Percentiles rank a stretch among this genome's conserved stretches.
Evolutionary conservation across 148 eudicot species (phyloP).

Genomic region (Vaccinium myrtillus): DNA sequence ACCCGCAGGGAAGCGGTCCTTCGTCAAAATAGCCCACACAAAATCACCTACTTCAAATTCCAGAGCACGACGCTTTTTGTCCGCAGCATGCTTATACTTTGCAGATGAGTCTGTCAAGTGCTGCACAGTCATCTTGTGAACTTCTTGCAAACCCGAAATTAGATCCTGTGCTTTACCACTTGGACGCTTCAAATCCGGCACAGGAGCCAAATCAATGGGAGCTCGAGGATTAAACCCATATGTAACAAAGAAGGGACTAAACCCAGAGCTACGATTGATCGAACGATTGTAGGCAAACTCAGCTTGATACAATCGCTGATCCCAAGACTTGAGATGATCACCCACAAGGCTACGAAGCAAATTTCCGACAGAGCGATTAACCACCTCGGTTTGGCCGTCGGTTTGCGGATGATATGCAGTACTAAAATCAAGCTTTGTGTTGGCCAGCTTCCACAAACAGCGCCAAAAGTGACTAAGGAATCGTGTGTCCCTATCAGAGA

Average conservation of each 20-base stretch:
- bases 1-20: too few relatives aligned
- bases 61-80: too few relatives aligned
- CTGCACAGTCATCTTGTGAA: too few relatives aligned
- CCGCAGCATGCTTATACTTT: too few relatives aligned
- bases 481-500: neutral
- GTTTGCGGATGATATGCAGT: too few relatives aligned
- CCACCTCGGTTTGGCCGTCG: neutral
- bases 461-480: neutral
- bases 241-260: neutral
- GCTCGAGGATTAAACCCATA: neutral
- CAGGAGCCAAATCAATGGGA: neutral
- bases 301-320: neutral
- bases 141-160: neutral
- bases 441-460: neutral
- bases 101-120: too few relatives aligned
- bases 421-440: too few relatives aligned
- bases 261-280: neutral
- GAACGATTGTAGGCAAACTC: neutral
- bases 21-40: too few relatives aligned
- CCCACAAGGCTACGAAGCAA: neutral
- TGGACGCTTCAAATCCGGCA: neutral
- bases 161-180: neutral
- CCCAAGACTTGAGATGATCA: neutral
- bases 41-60: too few relatives aligned
- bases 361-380: neutral